A percentile compares a stretch with the other conserved stretches of the same genome.
These are phyloP conservation scores for Paramyrothecium sp. DNA, from an alignment of 2,329 filamentous ascomycete genomes.

Conservation along the genomic window DNA sequence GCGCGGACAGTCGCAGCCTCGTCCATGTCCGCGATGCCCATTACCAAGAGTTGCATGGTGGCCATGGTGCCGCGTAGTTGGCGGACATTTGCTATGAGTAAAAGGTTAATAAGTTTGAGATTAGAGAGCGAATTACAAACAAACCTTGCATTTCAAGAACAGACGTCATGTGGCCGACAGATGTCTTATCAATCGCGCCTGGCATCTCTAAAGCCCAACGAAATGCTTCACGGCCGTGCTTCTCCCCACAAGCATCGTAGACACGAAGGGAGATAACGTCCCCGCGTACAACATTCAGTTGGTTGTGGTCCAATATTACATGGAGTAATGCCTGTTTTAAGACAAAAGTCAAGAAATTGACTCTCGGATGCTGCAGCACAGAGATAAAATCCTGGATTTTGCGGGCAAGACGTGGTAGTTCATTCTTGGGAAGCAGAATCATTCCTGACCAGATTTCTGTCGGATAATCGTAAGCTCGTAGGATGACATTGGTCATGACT, in stretches of 20 bases:
- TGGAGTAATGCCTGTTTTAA: neutral
- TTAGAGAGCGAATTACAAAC: neutral
- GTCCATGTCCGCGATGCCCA: neutral
- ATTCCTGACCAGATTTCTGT: neutral
- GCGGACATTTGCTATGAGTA: no score
- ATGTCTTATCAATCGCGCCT: constrained; percentile 30
- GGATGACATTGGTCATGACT: neutral
- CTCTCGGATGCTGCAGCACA: neutral
- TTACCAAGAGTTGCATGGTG: neutral
- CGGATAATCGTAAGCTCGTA: neutral
- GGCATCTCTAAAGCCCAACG: constrained; percentile 9
- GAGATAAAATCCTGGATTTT: neutral
- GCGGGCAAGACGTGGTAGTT: neutral
- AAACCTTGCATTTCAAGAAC: neutral
- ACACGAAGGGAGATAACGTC: neutral
- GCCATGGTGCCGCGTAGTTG: neutral
- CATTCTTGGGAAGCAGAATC: neutral
- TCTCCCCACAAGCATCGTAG: neutral
- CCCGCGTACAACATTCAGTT: neutral
- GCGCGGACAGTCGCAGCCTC: no score
- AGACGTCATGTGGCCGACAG: constrained; percentile 18
- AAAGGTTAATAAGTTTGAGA: no score
- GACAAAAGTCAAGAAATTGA: neutral
- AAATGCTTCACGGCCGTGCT: neutral
- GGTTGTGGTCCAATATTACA: neutral